Conservation (phyloP, 75 land plant genomes). For the Sequoia sempervirens region DNA sequence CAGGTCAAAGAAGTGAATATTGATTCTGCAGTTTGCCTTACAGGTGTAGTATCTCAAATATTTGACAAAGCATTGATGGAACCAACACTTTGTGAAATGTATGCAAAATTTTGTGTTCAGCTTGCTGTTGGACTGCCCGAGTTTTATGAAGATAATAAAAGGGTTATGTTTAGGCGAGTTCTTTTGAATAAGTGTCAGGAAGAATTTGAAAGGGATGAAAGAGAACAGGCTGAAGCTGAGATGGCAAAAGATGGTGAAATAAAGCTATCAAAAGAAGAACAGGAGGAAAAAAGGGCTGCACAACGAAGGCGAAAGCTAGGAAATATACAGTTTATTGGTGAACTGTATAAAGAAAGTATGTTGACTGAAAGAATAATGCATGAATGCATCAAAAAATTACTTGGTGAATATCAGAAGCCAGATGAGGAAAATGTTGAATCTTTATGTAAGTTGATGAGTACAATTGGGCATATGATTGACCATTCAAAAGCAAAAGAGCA, state of each 20-base stretch:
- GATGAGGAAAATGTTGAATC: constrained; percentile 94
- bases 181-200: constrained; percentile 44
- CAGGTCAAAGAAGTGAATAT: constrained; percentile 38
- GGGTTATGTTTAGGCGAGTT: constrained; percentile 39
- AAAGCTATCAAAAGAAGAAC: too few species aligned
- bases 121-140: constrained; percentile 32
- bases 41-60: constrained; percentile 41
- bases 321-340: too few species aligned
- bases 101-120: constrained; percentile 32
- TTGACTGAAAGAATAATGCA: constrained; percentile 95
- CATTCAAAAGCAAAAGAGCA: too few species aligned
- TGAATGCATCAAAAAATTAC: constrained; percentile 74
- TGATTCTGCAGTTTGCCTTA: constrained; percentile 32
- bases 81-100: constrained; percentile 49
- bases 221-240: too few species aligned
- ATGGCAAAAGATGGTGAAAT: too few species aligned
- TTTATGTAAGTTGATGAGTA: constrained; percentile 91
- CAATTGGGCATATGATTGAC: background rate
- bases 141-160: constrained; percentile 33
- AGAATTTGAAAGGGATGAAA: too few species aligned
- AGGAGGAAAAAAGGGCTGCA: too few species aligned
- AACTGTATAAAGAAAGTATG: constrained; percentile 88
- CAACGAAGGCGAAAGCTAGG: too few species aligned
- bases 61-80: constrained; percentile 42
- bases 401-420: constrained; percentile 65